Base-by-base conservation (phyloP, 179 eudicot species). In the Silene noctiflora region DNA sequence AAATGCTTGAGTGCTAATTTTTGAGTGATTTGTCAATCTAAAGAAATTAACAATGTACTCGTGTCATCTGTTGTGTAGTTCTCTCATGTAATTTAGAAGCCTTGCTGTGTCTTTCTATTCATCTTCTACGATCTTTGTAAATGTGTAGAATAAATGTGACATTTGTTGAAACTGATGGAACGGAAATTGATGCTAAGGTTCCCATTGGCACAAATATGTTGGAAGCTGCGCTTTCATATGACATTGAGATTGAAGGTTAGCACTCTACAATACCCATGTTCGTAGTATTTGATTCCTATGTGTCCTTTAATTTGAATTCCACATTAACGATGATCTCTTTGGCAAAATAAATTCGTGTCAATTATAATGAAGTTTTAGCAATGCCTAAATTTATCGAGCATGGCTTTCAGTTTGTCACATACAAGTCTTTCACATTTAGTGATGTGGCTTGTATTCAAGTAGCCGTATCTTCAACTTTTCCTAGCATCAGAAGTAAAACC, bases 221-320 rank as follows among this genome's bases (percentile, higher is more conserved):
- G 76, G 98, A 94, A 85, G 98, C 97, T 83, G 98, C 98, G 77
- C 98, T 87, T 81, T 85, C 87, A 77, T 84, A 88, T 82, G 96
- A 88, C 74, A 80, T 94, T 74, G 97, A 94, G 42, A 93, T 90
- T 69, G 96, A 94, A 86, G 98, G 97, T 87, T 80, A 82, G 77
- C 79, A 25, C 72, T 75, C 21, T 55, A 55, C 39, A 7, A 21
- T 20, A 51, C 62, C 74, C 22, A 29, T 71, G 42, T 71, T 56
- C 24, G n/a, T 44, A 35, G 44, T 65, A 65, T 31, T n/a, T 61
- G 29, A 20, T 16, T 58, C 25, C 22, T 61, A 22, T 61, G 7
- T 20, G 65, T 11, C 69, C 33, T 13, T 0, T 66, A 21, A 13
- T 2, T 25, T 3, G 29, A 12, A 67, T 19, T 69, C 17, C 55